A percentile compares a stretch with the other conserved stretches of the same genome.
Conservation (phyloP, 2,329 filamentous ascomycete genomes). For the Helotiales sp. region DNA sequence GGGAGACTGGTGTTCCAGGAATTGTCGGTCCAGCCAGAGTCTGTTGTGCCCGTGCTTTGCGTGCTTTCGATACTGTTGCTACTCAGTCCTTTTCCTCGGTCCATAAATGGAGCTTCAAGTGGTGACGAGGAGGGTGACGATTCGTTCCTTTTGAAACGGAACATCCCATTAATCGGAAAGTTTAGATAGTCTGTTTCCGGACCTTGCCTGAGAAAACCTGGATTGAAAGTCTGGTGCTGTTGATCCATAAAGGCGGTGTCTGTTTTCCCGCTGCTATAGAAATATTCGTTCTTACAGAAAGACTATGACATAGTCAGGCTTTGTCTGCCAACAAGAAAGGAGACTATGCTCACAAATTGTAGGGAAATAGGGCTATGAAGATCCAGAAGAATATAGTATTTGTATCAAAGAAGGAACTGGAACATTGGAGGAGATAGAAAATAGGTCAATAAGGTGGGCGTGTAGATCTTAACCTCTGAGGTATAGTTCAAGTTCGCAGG, state of each 20-base stretch:
- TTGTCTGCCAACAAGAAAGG: not conserved
- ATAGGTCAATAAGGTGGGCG: too few relatives aligned
- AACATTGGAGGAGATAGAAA: not conserved
- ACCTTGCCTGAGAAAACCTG: not conserved
- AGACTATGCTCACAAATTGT: not conserved
- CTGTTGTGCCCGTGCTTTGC: not conserved
- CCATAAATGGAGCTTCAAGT: not conserved
- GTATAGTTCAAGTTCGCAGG: too few relatives aligned
- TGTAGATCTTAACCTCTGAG: too few relatives aligned
- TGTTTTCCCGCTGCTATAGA: not conserved
- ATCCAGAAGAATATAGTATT: not conserved
- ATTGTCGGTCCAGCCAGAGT: not conserved
- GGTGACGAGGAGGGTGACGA: too few relatives aligned
- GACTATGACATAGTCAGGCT: not conserved
- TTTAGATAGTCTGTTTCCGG: not conserved
- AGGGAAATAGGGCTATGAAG: not conserved
- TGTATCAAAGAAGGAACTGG: not conserved
- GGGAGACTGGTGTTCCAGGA: not conserved
- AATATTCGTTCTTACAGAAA: not conserved
- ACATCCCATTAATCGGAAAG: not conserved
- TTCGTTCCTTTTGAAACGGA: not conserved
- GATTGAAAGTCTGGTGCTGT: not conserved
- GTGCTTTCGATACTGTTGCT: not conserved
- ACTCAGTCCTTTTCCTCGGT: not conserved
- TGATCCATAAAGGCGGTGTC: not conserved